Evolutionary conservation across 192 early-diverging fungal genomes (phyloP), one percentile per base, ranked within the genome.

Genomic region (Fimicolochytrium jonesii): DNA sequence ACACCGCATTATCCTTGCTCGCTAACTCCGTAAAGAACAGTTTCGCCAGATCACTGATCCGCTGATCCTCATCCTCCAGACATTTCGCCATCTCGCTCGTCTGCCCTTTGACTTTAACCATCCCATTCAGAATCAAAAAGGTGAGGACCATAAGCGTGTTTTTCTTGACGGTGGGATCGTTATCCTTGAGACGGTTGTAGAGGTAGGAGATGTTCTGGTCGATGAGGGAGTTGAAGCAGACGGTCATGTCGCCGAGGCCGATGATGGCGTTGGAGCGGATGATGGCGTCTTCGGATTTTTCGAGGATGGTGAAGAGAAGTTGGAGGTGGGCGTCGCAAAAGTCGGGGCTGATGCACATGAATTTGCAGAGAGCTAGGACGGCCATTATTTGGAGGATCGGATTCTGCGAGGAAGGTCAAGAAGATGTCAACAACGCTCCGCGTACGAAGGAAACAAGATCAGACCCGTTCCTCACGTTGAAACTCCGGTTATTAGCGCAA

Each of bases 61-160:
- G 82, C 37, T 70, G 69, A 67, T 97, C 94, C 22, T 80, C 77
- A 57, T 77, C 75, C 62, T 93, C 92, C 6, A 98, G 76, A 47
- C 94, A 98, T 67, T 95, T 98, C 1, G 95, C 95, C 90, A 99
- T 97, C 71, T 97, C 94, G 64, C 90, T 90, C 43, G 98, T 79
- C 64, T 99, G 94, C 9, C 95, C 97, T 70, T 97, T 99, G 34
- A 95, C 95, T 67, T 99, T 99, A 69, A 99, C 87, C 94, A 97
- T 97, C 23, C 95, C 95, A 69, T 99, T 99, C 43, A 99, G 77
- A 41, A 98, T 93, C 73, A 99, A 74, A 67, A 96, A 94, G 0
- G 95, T 95, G 37, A 99, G 71, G 11, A 99, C 97, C 97, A 99
- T 99, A 37, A 99, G 85, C 39, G 94, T 87, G 69, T 95, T 98